phyloP scores from a whole-genome alignment of 768 basidiomycete species.

The Psilocybe azurescens region DNA sequence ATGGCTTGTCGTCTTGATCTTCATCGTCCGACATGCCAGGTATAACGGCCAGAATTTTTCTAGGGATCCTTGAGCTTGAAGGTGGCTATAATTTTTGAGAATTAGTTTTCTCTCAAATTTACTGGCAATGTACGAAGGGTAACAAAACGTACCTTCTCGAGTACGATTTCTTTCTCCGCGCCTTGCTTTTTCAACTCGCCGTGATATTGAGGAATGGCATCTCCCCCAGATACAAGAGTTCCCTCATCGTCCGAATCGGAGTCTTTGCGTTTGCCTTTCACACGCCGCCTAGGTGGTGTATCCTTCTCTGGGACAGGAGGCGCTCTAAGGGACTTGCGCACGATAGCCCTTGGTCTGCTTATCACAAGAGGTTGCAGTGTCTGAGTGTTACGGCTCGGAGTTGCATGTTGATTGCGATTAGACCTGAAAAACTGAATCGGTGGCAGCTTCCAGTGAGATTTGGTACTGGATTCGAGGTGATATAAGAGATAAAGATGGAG shows the following conservation, averaged over 20 bases:
- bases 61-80: background rate
- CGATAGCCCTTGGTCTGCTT: slow-evolving; percentile 1
- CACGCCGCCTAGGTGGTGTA: background rate
- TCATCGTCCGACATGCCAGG: slow-evolving; percentile 17
- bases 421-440: background rate
- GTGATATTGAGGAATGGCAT: background rate
- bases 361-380: background rate
- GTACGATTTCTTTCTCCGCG: background rate
- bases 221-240: background rate
- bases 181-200: background rate
- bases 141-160: background rate
- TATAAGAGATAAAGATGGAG: background rate
- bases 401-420: background rate
- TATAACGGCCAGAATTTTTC: slow-evolving; percentile 12
- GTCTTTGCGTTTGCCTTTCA: background rate
- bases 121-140: background rate
- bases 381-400: background rate
- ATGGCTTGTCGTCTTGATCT: background rate
- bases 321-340: background rate
- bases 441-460: background rate
- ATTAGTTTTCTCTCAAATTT: background rate
- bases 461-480: background rate
- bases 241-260: background rate
- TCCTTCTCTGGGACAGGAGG: background rate
- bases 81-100: background rate